Evolutionary conservation across 345 rosid species (phyloP).

Genomic region (Nephelium lappaceum): DNA sequence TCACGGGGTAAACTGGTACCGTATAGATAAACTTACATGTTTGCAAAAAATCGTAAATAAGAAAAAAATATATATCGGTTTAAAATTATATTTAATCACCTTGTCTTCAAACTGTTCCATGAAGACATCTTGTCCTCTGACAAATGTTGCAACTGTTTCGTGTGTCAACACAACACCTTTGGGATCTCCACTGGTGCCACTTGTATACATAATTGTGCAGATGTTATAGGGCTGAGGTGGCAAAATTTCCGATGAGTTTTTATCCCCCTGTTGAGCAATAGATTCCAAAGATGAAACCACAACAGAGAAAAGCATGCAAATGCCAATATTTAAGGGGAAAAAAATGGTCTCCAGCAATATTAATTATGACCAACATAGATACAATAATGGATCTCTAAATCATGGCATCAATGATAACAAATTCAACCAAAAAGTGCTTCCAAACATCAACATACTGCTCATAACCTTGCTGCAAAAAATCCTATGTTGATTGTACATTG

Average conservation of each 20-base stretch:
- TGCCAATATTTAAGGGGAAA: not conserved
- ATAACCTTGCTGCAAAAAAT: not conserved
- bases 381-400: not conserved
- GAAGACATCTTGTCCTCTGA: slow-evolving; percentile 74
- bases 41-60: not conserved
- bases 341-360: not conserved
- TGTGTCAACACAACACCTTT: slow-evolving; percentile 93
- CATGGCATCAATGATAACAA: not conserved
- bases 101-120: slow-evolving; percentile 91
- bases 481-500: no score
- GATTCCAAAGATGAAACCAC: not conserved
- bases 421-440: not conserved
- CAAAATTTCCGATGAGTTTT: slow-evolving; percentile 48
- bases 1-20: not conserved
- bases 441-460: not conserved
- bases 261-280: slow-evolving; percentile 57
- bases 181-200: slow-evolving; percentile 98
- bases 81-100: slow-evolving; percentile 38
- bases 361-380: not conserved
- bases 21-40: not conserved
- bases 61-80: not conserved
- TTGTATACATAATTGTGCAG: slow-evolving; percentile 97
- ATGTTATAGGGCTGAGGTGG: slow-evolving; percentile 68
- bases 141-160: slow-evolving; percentile 61
- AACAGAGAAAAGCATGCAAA: slow-evolving; percentile 1